Percentiles rank a stretch among this genome's conserved stretches.
phyloP scores from a whole-genome alignment of 1,139 yeast species.

The Yamadazyma conglobata region DNA sequence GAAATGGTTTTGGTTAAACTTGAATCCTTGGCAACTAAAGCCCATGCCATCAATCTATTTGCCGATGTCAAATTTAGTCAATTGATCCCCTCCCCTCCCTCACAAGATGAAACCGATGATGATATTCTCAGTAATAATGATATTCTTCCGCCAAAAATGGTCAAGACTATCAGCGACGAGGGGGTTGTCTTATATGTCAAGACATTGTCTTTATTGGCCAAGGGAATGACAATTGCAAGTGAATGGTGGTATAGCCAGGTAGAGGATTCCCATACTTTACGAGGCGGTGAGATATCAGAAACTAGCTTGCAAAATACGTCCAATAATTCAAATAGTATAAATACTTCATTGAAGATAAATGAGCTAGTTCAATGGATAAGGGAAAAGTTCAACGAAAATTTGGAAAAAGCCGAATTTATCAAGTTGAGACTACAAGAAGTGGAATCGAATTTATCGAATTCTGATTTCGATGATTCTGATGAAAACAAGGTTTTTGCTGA shows the following conservation, averaged over 20 bases:
- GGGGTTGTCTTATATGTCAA: conserved; percentile 84
- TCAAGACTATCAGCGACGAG: conserved; percentile 69
- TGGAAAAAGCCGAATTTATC: conserved; percentile 83
- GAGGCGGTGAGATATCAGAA: background rate
- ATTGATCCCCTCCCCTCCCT: conserved; percentile 74
- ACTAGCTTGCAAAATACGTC: conserved; percentile 1
- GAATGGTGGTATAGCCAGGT: conserved; percentile 73
- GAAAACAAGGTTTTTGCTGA: conserved; percentile 57
- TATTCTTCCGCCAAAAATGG: conserved; percentile 56
- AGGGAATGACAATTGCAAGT: conserved; percentile 81
- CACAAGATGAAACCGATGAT: conserved; percentile 44
- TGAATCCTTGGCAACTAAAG: conserved; percentile 81
- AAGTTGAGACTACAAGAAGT: conserved; percentile 55
- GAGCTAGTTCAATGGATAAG: conserved; percentile 91
- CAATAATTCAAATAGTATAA: conserved; percentile 6
- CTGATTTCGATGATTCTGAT: conserved; percentile 1
- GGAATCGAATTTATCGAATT: conserved; percentile 18
- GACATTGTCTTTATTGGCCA: conserved; percentile 74
- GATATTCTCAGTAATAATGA: conserved; percentile 38
- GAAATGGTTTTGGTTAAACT: conserved; percentile 46
- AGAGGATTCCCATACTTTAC: no score
- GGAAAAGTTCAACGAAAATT: conserved; percentile 80
- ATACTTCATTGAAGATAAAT: conserved; percentile 49
- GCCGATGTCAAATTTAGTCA: conserved; percentile 91
- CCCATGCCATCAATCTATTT: conserved; percentile 82